Base-by-base conservation (phyloP, 1,284 basidiomycete genomes). In the Rhizoctonia solani region DNA sequence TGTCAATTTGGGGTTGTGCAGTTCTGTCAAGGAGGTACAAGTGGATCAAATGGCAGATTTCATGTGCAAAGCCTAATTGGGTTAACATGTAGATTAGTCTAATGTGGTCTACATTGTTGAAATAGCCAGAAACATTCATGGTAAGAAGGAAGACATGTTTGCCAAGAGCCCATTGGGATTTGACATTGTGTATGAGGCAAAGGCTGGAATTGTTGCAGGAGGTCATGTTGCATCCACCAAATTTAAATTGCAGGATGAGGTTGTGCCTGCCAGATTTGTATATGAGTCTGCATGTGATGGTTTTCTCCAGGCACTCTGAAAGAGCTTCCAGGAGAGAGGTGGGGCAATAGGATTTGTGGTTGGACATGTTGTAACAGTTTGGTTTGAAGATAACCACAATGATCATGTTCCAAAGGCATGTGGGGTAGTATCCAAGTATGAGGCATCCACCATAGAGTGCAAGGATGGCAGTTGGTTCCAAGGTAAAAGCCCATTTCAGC, bases 351-450 rank as follows among this genome's bases (percentile, higher is more conserved):
- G 74, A 70, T 16, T 69, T 30, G 1, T 74, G 75, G 11, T 73
- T 72, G 13, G 74, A 72, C 71, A 73, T 75, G 71, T 75, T 73
- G 5, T 71, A 67, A 29, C 74, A 74, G 2, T 69, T 32, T 4
- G 73, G 73, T 66, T 75, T 76, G 2, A 70, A 70, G 1, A 76
- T 68, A 1, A 72, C 72, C 1, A 72, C 70, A 5, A 73, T 71
- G 0, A 75, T 69, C 0, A 74, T 71, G 19, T 69, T 68, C 16
- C 70, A 63, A 59, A 70, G 73, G 19, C 53, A 29, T 11, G 50
- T 41, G 2, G 74, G 75, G 70, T 75, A 73, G 66, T 70, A 68
- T 72, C 54, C 68, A 87, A 88, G 86, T 77, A 86, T 23, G 83
- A 81, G 70, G 85, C 88, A 78, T 27, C 49, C 59, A 61, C 46